Evolutionary conservation across 2,329 filamentous ascomycete genomes (phyloP), one percentile per base, ranked within the genome.

Genomic region (Fusarium scirpi): DNA sequence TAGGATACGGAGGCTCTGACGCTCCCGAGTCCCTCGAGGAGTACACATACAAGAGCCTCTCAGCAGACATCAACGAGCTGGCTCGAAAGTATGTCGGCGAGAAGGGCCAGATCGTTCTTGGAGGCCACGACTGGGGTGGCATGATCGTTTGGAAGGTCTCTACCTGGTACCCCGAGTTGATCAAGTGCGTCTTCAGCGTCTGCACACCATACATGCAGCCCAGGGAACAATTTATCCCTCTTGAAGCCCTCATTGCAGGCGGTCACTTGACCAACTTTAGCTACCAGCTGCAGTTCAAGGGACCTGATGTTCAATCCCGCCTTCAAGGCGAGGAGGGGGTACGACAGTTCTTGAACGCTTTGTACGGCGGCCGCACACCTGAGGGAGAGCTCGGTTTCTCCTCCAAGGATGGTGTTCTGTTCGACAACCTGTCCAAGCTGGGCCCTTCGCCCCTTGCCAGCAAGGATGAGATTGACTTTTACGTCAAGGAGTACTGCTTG

Each of bases 51-150:
- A 96, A 94, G 82, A 88, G 86, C 69, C 88, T 92, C 64, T 86
- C 91, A 20, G 88, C 90, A 58, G 94, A 97, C 76, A 86, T 98
- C 71, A 90, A 89, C 24, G 90, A 89, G 66, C 85, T 98, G 25
- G 89, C 91, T 9, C 82, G 82, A 63, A 85, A 90, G 68, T 81
- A 84, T 58, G 81, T 82, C 29, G 80, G 83, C 56, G 25, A 58
- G 13, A 56, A 83, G 79, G 77, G 77, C 11, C 82, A 82, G 59
- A 91, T 97, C 76, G 90, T 98, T 60, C 86, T 98, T 16, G 94
- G 94, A 51, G 95, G 94, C 10, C 95, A 98, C 82, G 95, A 98
- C 81, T 98, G 95, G 93, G 95, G 95, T 78, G 94, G 93, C 74
- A 85, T 86, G 5, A 84, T 94, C 29, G 90, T 91, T 57, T 97